These are phyloP conservation scores for Knoxdaviesia proteae DNA, from an alignment of 2,329 filamentous ascomycete genomes.

Conservation along the genomic window DNA sequence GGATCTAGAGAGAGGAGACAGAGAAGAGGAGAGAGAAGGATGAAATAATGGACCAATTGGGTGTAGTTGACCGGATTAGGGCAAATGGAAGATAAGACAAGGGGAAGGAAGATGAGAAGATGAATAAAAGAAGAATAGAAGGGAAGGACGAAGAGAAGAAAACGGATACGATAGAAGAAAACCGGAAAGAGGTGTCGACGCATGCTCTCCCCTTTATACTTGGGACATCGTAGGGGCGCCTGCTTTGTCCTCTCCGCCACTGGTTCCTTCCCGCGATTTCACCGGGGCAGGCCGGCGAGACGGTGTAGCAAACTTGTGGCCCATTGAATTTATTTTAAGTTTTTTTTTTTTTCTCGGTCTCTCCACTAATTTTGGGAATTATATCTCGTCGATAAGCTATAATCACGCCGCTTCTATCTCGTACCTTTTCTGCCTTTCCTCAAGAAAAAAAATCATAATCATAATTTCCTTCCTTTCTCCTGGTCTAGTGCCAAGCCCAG, in stretches of 20 bases:
- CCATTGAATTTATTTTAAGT: neutral
- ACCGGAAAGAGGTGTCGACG: neutral
- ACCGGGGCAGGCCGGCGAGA: neutral
- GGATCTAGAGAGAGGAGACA: neutral
- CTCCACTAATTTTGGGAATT: neutral
- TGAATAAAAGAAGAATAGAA: neutral
- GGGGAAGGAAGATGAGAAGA: neutral
- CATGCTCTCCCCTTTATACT: no score
- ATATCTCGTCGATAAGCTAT: no score
- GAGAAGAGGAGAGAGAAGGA: neutral
- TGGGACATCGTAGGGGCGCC: no score
- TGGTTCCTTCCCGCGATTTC: neutral
- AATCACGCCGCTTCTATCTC: no score
- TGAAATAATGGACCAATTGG: neutral
- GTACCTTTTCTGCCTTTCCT: neutral
- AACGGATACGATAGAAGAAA: neutral
- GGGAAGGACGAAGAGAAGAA: neutral
- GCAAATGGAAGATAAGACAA: neutral
- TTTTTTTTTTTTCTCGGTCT: slow-evolving; percentile 2
- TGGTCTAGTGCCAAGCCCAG: no score
- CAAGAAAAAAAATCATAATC: neutral
- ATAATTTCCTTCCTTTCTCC: neutral
- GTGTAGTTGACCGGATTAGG: neutral
- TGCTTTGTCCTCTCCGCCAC: neutral
- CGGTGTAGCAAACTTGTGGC: neutral